Base-by-base conservation (phyloP, 768 basidiomycete genomes). In the Rhizopogon vinicolor region DNA sequence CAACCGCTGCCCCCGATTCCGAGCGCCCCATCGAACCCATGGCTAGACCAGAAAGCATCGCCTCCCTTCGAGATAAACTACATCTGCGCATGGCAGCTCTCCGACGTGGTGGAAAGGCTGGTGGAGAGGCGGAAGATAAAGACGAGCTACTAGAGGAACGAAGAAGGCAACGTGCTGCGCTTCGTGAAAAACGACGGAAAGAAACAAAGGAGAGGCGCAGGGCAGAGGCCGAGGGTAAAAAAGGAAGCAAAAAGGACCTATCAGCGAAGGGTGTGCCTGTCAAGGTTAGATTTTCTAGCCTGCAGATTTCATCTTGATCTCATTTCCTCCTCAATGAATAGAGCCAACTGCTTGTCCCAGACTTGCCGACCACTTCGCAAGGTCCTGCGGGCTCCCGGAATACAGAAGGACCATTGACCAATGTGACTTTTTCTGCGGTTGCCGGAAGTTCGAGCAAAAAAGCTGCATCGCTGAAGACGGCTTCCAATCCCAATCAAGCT, bases 101-200 rank as follows among this genome's bases (percentile, higher is more conserved):
- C 18, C 81, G 86, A 46, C 74, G 75, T 33, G 74, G 79, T 16
- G 74, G 78, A 16, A 71, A 72, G 10, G 65, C 53, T 28, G 61
- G 61, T 45, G 63, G 60, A 52, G 80, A 82, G 63, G 75, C 83
- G 9, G 80, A 77, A 6, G 86, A 86, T 64, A 85, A 81, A 65
- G 94, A 98, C 65, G 91, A 85, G 58, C 68, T 98, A 44, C 68
- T 98, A 51, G 89, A 93, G 64, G 89, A 93, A 69, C 77, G 89
- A 52, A 74, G 93, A 58, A 71, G 72, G 61, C 85, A 91, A 63
- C 76, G 93, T 5, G 94, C 87, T 0, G 83, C 86, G 35, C 78
- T 97, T 78, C 79, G 94, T 19, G 95, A 98, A 70, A 81, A 85
- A 55, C 75, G 96, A 61, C 73, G 94, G 65, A 90, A 88, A 64